Conservation (phyloP, 257 asterid species). For the Osmanthus fragrans region DNA sequence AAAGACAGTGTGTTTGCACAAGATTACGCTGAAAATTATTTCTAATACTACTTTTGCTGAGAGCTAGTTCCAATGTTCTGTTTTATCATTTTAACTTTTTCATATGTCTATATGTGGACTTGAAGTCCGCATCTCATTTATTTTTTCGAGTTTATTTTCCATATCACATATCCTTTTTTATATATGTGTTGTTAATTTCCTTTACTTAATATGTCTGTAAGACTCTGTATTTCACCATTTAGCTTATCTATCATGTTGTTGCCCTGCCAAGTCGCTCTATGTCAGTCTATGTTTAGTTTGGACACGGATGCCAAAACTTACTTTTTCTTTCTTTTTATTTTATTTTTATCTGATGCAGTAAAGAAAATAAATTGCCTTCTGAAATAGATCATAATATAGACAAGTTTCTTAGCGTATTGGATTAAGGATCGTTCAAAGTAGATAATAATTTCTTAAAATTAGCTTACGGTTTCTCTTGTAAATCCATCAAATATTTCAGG, state of each 20-base stretch:
- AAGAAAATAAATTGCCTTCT: background rate
- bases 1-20: no score
- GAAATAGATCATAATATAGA: background rate
- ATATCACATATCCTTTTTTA: no score
- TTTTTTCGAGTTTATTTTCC: background rate
- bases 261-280: background rate
- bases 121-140: background rate
- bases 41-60: no score
- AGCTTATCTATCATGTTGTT: no score
- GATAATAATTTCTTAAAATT: background rate
- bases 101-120: background rate
- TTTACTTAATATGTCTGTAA: background rate
- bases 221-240: background rate
- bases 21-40: no score
- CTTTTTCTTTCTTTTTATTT: no score
- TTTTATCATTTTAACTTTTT: no score
- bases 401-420: background rate
- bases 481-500: slow-evolving; percentile 27
- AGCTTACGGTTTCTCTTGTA: background rate
- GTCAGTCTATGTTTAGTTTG: background rate
- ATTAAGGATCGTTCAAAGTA: background rate
- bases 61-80: background rate
- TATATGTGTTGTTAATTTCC: background rate
- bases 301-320: background rate
- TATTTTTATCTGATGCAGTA: background rate